Evolutionary conservation across 2,329 filamentous ascomycete species (phyloP), one percentile per base, ranked within the genome.

Genomic region (Fusarium sambucinum): DNA sequence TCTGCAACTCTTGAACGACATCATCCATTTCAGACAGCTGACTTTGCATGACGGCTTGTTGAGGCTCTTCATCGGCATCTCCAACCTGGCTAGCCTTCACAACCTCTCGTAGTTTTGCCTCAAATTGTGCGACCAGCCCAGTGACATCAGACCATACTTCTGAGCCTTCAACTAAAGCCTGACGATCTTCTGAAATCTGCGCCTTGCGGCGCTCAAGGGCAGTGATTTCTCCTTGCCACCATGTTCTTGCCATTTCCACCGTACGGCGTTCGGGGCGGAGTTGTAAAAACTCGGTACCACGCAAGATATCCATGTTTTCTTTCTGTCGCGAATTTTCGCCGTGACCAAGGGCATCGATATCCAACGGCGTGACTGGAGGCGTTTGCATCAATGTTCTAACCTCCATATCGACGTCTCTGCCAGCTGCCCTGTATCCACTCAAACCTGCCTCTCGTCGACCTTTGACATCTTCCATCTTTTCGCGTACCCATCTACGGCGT

Each of bases 371-470:
- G 7, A 88, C 78, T 0, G 87, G 86, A 2, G 89, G 88, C 16
- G 84, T 82, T 12, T 79, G 82, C 69, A 94, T 80, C 60, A 94
- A 85, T 6, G 80, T 80, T 7, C 80, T 79, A 8, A 93, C 83
- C 55, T 91, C 86, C 16, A 80, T 81, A 63, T 94, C 90, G 8
- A 92, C 84, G 55, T 92, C 86, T 56, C 82, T 86, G 35, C 93
- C 78, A 6, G 90, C 90, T 2, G 89, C 86, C 21, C 85, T 87
- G 75, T 93, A 94, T 1, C 90, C 90, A 56, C 90, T 92, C 16
- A 93, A 76, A n/a, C 88, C 88, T 3, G 91, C 89, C 75, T 93
- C 91, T 37, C 90, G 82, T 55, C 85, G 84, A 69, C 90, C 93
- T 66, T 85, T 84, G 2, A 88, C 84, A 56, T 90, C 87, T 9